Base-by-base conservation (phyloP, 345 rosid species). In the Eucalyptus pauciflora region DNA sequence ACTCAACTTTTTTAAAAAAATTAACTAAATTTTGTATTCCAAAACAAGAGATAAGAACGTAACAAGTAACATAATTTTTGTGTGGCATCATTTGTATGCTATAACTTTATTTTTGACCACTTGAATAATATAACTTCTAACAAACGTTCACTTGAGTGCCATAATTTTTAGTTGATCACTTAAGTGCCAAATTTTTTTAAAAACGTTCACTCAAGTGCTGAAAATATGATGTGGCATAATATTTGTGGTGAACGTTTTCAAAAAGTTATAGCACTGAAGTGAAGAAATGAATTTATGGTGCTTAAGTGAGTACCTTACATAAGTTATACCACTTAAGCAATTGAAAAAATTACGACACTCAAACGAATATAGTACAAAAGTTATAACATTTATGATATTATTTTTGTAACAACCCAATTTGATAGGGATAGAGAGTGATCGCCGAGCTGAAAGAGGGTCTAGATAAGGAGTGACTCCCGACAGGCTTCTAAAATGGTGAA, bases 361-460 rank as follows among this genome's bases (percentile, higher is more conserved):
- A 52, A 52, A 52, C 0, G 25, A 52, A 10, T 20, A 52, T 52
- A 20, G 4, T 52, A 20, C 10, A 20, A 56, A 56, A 10, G 13
- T 56, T 10, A 22, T 56, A 24, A 22, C 6, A 56, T 22, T 56
- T 56, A 25, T 56, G 1, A 2, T 56, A 22, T 24, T 24, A 2
- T 52, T 52, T 52, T 52, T 52, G 58, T 3, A 52, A 52, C 10
- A 4, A 52, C 10, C 4, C 20, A 20, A 4, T 52, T 52, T 2
- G 10, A 18, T 52, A 52, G 56, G 56, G 8, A 52, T 1, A 2
- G 0, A 5, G 0, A 52, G 58, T 52, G 58, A 2, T 18, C 0
- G 5, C 0, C 7, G 25, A 52, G 5, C 5, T 52, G 24, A 18
- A 52, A 52, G 10, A 1, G 0, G 24, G 1, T 18, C 2, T 52